These are phyloP conservation scores for Trichoderma atroviride DNA, from an alignment of 2,329 filamentous ascomycete genomes.

Conservation along the genomic window DNA sequence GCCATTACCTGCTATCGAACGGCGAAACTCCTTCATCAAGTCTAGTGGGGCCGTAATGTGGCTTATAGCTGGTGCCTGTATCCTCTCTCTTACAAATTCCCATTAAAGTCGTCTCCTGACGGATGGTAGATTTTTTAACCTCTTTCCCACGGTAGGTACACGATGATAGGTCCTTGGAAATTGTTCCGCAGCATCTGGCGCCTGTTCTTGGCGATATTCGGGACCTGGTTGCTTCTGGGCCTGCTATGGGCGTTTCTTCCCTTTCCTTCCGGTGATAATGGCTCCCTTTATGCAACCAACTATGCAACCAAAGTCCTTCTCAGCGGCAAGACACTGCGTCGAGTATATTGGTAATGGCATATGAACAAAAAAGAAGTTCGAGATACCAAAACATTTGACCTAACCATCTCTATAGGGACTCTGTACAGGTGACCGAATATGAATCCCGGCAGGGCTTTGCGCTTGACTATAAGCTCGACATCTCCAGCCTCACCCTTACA, in stretches of 20 bases:
- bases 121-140: no score
- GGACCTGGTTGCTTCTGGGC: neutral
- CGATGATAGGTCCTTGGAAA: slow-evolving; percentile 2
- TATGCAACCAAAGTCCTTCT: neutral
- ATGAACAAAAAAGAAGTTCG: neutral
- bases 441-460: neutral
- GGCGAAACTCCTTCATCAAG: no score
- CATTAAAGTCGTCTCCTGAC: no score
- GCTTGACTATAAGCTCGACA: neutral
- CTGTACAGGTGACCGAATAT: neutral
- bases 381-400: neutral
- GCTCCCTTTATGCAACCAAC: neutral
- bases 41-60: no score
- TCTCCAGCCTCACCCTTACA: neutral
- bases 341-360: slow-evolving; percentile 1
- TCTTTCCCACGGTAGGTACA: neutral
- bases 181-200: neutral
- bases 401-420: neutral
- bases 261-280: neutral
- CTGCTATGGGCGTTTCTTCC: slow-evolving; percentile 3
- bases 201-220: neutral
- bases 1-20: no score
- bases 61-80: no score
- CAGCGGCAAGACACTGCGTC: neutral
- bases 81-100: no score